Conservation (phyloP, 2,329 filamentous ascomycete genomes). For the Phaeosphaeria sp. region DNA sequence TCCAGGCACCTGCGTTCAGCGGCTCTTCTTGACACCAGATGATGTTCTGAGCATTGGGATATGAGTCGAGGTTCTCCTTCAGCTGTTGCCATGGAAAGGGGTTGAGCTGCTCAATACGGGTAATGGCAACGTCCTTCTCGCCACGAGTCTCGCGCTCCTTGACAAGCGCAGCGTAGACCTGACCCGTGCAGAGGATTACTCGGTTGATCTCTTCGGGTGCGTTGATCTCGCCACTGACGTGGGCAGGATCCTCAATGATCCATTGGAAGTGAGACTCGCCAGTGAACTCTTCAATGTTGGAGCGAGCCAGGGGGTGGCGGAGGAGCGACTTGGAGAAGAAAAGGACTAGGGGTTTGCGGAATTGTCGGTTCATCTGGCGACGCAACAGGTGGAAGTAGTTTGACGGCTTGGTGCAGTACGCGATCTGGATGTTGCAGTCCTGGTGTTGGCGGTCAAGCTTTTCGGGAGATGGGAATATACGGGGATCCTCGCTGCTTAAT, state of each 20-base stretch:
- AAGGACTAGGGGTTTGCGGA: slow-evolving; percentile 95
- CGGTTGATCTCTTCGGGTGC: slow-evolving; percentile 87
- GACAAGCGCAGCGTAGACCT: slow-evolving; percentile 88
- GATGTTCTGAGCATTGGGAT: slow-evolving; percentile 96
- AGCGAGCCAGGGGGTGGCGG: slow-evolving; percentile 91
- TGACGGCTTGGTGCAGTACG: slow-evolving; percentile 93
- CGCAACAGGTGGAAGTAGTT: slow-evolving; percentile 97
- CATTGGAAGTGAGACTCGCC: slow-evolving; percentile 93
- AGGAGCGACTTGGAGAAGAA: slow-evolving; percentile 99
- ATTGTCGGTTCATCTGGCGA: slow-evolving; percentile 98
- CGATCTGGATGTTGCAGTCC: slow-evolving; percentile 99
- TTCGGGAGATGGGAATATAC: slow-evolving; percentile 84
- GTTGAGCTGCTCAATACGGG: slow-evolving; percentile 95
- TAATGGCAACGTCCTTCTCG: slow-evolving; percentile 90
- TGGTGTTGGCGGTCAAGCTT: slow-evolving; percentile 97
- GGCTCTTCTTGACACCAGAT: slow-evolving; percentile 99
- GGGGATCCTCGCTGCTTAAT: slow-evolving; percentile 95
- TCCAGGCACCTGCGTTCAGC: slow-evolving; percentile 96
- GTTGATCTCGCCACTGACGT: slow-evolving; percentile 77
- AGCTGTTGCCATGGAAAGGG: slow-evolving; percentile 99
- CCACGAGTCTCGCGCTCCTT: slow-evolving; percentile 90
- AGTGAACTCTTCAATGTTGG: slow-evolving; percentile 87
- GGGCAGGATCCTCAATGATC: slow-evolving; percentile 91
- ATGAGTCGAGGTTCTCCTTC: slow-evolving; percentile 93
- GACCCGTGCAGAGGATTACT: slow-evolving; percentile 91